Conservation (phyloP, 768 basidiomycete genomes). For the Ephemerocybe angulata region DNA sequence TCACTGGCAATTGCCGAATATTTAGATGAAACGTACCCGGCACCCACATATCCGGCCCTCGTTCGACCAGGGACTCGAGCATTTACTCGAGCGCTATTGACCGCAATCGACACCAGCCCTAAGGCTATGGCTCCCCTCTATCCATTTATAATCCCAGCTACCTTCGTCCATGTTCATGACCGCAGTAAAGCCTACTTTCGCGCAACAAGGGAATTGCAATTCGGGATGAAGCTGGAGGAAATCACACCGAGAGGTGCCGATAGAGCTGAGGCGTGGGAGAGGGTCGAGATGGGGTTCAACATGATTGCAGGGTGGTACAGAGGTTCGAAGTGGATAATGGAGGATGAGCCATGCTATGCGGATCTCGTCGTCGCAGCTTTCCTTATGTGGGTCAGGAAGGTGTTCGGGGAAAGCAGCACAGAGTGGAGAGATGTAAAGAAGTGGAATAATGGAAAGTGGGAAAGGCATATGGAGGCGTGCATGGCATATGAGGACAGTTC, state of each 20-base stretch:
- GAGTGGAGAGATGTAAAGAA: conserved; percentile 39
- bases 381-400: conserved; percentile 27
- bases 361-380: conserved; percentile 37
- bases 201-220: not conserved
- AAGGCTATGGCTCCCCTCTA: not conserved
- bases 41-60: not conserved
- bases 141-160: not conserved
- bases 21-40: conserved; percentile 40
- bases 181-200: conserved; percentile 2
- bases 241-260: not conserved
- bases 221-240: not conserved
- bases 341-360: conserved; percentile 33
- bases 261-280: not conserved
- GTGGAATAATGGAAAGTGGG: conserved; percentile 42
- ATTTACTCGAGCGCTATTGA: not conserved
- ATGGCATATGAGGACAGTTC: not conserved
- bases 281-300: not conserved
- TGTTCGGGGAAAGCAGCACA: conserved; percentile 34
- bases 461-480: not conserved
- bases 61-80: not conserved
- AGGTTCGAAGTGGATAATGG: conserved; percentile 24
- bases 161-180: not conserved
- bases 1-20: conserved; percentile 40
- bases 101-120: not conserved
- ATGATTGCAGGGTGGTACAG: not conserved